Percentiles rank a stretch among this genome's conserved stretches.
These are phyloP conservation scores for Ceratobasidium sp. DNA, from an alignment of 1,284 basidiomycete species.

Conservation along the genomic window DNA sequence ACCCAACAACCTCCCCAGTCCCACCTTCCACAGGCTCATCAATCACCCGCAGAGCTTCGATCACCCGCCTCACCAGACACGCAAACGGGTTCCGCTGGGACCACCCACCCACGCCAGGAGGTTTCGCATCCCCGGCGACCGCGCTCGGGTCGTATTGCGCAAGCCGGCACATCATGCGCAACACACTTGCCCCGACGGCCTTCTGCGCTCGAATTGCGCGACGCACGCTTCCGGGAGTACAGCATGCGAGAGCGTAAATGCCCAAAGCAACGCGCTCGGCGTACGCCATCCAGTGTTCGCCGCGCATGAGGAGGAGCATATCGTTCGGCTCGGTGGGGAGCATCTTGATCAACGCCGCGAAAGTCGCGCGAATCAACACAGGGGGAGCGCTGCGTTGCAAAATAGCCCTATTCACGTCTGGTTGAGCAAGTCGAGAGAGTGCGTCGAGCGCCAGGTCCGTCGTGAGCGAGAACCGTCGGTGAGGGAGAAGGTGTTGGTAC, in stretches of 20 bases:
- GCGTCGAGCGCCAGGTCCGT: conserved; percentile 84
- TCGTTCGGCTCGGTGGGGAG: conserved; percentile 83
- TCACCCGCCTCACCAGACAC: conserved; percentile 75
- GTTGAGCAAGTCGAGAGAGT: conserved; percentile 78
- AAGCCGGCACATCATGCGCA: conserved; percentile 52
- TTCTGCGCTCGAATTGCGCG: conserved; percentile 66
- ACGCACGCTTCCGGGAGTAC: conserved; percentile 80
- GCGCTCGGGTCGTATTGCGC: conserved; percentile 52
- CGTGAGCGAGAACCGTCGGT: conserved; percentile 59
- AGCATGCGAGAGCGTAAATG: conserved; percentile 87
- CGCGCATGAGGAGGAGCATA: conserved; percentile 71
- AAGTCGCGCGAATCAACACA: conserved; percentile 68
- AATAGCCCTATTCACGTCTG: conserved; percentile 82
- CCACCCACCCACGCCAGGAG: conserved; percentile 67
- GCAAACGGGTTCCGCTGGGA: conserved; percentile 64
- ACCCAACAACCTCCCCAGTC: conserved; percentile 24
- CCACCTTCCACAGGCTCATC: conserved; percentile 64
- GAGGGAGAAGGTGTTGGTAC: conserved; percentile 48
- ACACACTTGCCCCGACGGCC: conserved; percentile 55
- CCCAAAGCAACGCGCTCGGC: conserved; percentile 81
- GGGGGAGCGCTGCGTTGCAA: conserved; percentile 71
- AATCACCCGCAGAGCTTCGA: conserved; percentile 86
- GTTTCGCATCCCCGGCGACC: conserved; percentile 58
- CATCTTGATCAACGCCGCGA: conserved; percentile 78
- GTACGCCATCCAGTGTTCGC: conserved; percentile 75